These are phyloP conservation scores for Tetracladium setigerum DNA, from an alignment of 495 filamentous ascomycete genomes.

Conservation along the genomic window DNA sequence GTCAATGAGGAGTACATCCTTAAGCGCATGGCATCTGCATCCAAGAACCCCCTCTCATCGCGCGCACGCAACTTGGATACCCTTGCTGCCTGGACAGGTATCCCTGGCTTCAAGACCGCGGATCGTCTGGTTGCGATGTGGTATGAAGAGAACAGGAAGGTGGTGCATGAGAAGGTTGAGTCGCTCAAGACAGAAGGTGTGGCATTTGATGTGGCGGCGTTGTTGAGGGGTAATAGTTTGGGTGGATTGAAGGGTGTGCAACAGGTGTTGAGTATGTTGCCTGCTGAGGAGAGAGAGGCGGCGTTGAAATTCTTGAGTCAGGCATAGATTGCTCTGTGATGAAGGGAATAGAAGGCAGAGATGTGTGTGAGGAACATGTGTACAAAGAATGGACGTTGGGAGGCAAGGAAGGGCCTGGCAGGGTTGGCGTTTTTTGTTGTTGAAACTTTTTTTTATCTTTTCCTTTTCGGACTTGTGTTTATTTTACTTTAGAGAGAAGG, in stretches of 20 bases:
- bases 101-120: constrained; percentile 62
- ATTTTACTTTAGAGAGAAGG: too few relatives aligned
- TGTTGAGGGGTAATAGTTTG: constrained; percentile 65
- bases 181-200: constrained; percentile 67
- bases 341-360: too few relatives aligned
- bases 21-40: constrained; percentile 67
- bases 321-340: background rate
- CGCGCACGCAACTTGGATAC: constrained; percentile 58
- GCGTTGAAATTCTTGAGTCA: constrained; percentile 61
- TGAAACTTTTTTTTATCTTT: too few relatives aligned
- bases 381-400: too few relatives aligned
- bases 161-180: constrained; percentile 72
- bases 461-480: too few relatives aligned
- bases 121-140: constrained; percentile 84
- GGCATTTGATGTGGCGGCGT: constrained; percentile 65
- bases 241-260: constrained; percentile 82
- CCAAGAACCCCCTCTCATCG: constrained; percentile 33
- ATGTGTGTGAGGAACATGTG: too few relatives aligned
- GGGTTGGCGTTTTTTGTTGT: too few relatives aligned
- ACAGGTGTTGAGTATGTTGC: constrained; percentile 76
- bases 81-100: constrained; percentile 69
- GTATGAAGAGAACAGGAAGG: constrained; percentile 94
- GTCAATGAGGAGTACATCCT: constrained; percentile 95
- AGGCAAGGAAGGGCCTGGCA: too few relatives aligned
- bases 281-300: constrained; percentile 79